A percentile compares a stretch with the other conserved stretches of the same genome.
These are phyloP conservation scores for Aspergillus tanneri DNA, from an alignment of 2,329 filamentous ascomycete species.

Conservation along the genomic window DNA sequence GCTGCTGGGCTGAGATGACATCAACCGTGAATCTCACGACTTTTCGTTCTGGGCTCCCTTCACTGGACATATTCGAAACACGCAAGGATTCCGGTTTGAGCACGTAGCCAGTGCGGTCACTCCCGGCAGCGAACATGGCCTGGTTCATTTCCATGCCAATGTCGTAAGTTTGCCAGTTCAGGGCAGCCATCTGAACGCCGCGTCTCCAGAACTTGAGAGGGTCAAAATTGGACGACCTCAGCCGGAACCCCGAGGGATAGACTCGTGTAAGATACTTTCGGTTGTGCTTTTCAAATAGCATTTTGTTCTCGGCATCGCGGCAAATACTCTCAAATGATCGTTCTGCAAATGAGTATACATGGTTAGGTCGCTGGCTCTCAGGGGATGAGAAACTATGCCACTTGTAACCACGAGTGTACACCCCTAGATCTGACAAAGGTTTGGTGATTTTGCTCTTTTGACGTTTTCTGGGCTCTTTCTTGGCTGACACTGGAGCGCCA, in stretches of 20 bases:
- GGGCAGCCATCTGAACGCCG: conserved; percentile 93
- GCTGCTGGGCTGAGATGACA: conserved; percentile 89
- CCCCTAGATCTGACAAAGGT: conserved; percentile 78
- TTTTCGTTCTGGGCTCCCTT: conserved; percentile 70
- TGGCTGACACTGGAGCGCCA: conserved; percentile 49
- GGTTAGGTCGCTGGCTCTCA: conserved; percentile 84
- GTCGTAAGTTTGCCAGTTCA: conserved; percentile 99
- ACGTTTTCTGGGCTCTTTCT: conserved; percentile 61
- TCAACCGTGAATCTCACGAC: conserved; percentile 82
- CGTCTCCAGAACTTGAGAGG: conserved; percentile 91
- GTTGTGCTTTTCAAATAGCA: conserved; percentile 82
- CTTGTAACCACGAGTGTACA: conserved; percentile 75
- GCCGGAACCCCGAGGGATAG: conserved; percentile 78
- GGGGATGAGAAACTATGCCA: conserved; percentile 75
- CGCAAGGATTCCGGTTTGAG: conserved; percentile 87
- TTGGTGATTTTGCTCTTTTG: conserved; percentile 80
- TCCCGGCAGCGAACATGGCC: conserved; percentile 92
- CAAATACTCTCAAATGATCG: conserved; percentile 80
- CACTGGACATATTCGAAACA: conserved; percentile 22
- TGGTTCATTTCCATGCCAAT: conserved; percentile 94
- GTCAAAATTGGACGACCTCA: conserved; percentile 91
- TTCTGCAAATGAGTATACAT: conserved; percentile 94
- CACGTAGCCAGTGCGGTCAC: conserved; percentile 85
- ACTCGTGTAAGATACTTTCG: conserved; percentile 89
- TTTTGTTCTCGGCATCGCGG: conserved; percentile 72